Evolutionary conservation across 441 rosid genomes (phyloP), one percentile per base, ranked within the genome.

Genomic region (Viola pubescens): DNA sequence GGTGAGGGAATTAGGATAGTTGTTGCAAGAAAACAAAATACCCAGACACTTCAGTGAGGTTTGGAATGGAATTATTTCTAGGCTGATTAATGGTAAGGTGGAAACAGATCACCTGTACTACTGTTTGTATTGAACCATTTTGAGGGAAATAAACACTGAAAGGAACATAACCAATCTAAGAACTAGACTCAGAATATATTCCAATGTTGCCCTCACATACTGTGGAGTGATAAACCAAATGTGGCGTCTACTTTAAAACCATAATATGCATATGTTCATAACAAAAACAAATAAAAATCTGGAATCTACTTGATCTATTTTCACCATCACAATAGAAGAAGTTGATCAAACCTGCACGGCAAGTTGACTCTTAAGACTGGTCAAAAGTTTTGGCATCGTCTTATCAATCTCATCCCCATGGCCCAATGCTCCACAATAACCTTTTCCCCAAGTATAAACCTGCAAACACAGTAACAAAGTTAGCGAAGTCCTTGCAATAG

Each of bases 401-500:
- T 92, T 87, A 70, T 89, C 95, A 9, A 74, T 89, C 76, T 92
- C 97, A 66, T 92, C 94, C 56, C 98, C 98, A 73, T 89, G 97
- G 73, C 98, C 98, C 51, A 92, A 73, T 52, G 94, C 98, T 76
- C 98, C 97, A 61, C 95, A 92, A 59, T 92, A 92, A 63, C 97
- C 98, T 77, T 92, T 92, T 57, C 98, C 98, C 97, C 98, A 92
- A 37, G 97, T 85, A 72, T 89, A 89, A 9, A 85, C 91, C 98
- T 92, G 70, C 68, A 68, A 59, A 3, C 64, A 64, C 59, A 42
- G 64, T 54, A 50, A 47, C 69, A 52, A 61, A 53, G 52, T 60
- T 12, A 67, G 6, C 13, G 5, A 60, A 60, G 42, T 5, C 39
- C 40, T 44, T 19, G 54, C 10, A 4, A 52, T 9, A 37, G 48